Evolutionary conservation across 805 yeast species (phyloP).

Genomic region (Torulaspora maleeae): DNA sequence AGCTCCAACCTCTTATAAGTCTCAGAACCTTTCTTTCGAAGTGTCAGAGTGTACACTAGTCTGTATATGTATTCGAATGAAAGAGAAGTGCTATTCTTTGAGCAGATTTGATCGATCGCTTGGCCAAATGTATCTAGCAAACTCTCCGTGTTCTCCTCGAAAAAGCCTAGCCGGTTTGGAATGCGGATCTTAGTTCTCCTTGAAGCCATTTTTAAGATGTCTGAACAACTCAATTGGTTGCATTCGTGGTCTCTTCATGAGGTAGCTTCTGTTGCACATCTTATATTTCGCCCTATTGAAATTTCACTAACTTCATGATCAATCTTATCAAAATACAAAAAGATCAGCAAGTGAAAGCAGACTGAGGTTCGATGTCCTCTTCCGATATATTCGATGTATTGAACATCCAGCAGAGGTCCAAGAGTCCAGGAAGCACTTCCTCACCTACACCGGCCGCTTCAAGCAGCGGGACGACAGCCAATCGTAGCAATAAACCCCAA

Average conservation of each 20-base stretch:
- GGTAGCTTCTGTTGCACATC: neutral
- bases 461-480: slow-evolving; percentile 11
- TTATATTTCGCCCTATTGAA: neutral
- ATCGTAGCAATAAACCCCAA: slow-evolving; percentile 23
- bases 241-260: neutral
- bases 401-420: slow-evolving; percentile 48
- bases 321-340: neutral
- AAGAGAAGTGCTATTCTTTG: slow-evolving; percentile 63
- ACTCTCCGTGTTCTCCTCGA: slow-evolving; percentile 50
- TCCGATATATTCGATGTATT: slow-evolving; percentile 75
- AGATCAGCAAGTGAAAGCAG: neutral
- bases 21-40: slow-evolving; percentile 31
- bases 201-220: slow-evolving; percentile 1
- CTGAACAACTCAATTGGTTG: neutral
- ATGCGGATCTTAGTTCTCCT: slow-evolving; percentile 57
- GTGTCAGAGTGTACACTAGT: slow-evolving; percentile 69
- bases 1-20: slow-evolving; percentile 13
- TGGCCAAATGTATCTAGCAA: slow-evolving; percentile 61
- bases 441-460: slow-evolving; percentile 20
- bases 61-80: slow-evolving; percentile 82
- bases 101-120: slow-evolving; percentile 69
- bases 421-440: slow-evolving; percentile 20
- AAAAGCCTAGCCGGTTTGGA: slow-evolving; percentile 44
- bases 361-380: slow-evolving; percentile 33
- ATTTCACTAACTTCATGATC: neutral